Base-by-base conservation (phyloP, 805 yeast genomes). In the Yamadazyma endophytica region DNA sequence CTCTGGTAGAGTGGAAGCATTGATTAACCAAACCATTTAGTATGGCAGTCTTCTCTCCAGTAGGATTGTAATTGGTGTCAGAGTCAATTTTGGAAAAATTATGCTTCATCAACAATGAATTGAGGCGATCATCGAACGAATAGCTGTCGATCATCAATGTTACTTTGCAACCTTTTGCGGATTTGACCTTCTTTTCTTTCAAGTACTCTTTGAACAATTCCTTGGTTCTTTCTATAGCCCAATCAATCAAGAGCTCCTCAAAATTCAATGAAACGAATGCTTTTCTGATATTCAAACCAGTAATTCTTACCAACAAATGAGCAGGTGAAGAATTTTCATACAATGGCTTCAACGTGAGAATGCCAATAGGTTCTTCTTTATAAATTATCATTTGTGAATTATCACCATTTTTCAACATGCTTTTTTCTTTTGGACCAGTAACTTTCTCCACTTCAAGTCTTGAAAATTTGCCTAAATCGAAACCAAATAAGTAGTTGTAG, bases 331-430 rank as follows among this genome's bases (percentile, higher is more conserved):
- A 58, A 29, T 65, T 46, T 7, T 67, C 63, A 5, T 46, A 38
- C 37, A 56, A 44, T n/a, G 69, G 62, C 26, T 64, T 66, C 26
- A 71, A 60, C 1, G 79, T 68, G 18, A 72, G 61, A 21, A 79
- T 61, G 0, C 88, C 87, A 49, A 84, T 77, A 12, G 92, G 89
- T 1, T 79, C 63, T n/a, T 73, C 73, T 48, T 89, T 73, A 58
- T 82, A 83, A 12, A 73, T 50, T 17, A 82, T 65, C 23, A 79
- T 47, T 30, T 70, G 73, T 1, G 86, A 64, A 42, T 79, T 73
- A 11, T 65, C 60, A 13, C 72, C 70, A 13, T 44, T 45, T 39
- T 29, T 48, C 44, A 44, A 61, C 42, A 56, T 65, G 29, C 34
- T 46, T 27, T 42, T 37, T 32, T 44, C 46, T 17, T 48, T 39